These are phyloP conservation scores for Periconia digitata DNA, from an alignment of 2,329 filamentous ascomycete genomes.

Conservation along the genomic window DNA sequence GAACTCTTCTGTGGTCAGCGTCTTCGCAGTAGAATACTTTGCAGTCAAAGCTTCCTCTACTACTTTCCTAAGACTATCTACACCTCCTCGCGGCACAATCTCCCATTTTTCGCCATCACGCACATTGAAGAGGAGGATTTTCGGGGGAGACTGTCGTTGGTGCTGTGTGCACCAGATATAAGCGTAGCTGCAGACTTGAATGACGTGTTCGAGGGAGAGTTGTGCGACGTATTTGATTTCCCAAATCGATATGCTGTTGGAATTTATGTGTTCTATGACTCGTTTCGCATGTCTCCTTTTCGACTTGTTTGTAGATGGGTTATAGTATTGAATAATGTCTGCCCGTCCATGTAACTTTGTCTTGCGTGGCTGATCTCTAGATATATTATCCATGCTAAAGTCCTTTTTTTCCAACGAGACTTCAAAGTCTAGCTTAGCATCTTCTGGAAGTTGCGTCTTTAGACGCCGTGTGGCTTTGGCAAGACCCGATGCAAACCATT, in stretches of 20 bases:
- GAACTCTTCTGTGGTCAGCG: slow-evolving; percentile 7
- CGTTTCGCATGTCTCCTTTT: not conserved
- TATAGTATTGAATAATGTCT: slow-evolving; percentile 6
- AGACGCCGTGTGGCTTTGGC: slow-evolving; percentile 4
- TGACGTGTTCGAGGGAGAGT: slow-evolving; percentile 8
- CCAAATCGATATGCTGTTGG: slow-evolving; percentile 4
- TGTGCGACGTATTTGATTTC: slow-evolving; percentile 12
- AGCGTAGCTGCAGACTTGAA: slow-evolving; percentile 10
- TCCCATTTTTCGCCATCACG: slow-evolving; percentile 11
- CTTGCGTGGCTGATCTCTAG: slow-evolving; percentile 1
- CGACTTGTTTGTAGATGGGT: not conserved
- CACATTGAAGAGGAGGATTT: slow-evolving; percentile 12
- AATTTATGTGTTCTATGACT: not conserved
- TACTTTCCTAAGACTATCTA: slow-evolving; percentile 5
- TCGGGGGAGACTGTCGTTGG: slow-evolving; percentile 3
- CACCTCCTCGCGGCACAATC: slow-evolving; percentile 6
- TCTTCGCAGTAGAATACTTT: slow-evolving; percentile 7
- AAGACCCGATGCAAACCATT: slow-evolving; percentile 10
- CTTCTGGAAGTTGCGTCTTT: slow-evolving; percentile 4
- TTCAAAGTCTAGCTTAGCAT: slow-evolving; percentile 6
- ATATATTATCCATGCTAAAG: slow-evolving; percentile 4
- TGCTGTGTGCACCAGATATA: slow-evolving; percentile 11
- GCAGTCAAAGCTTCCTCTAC: slow-evolving; percentile 7
- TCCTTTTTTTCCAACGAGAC: slow-evolving; percentile 5
- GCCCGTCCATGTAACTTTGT: slow-evolving; percentile 1